Evolutionary conservation across 352 stramenopile genomes (phyloP), one percentile per base, ranked within the genome.

Genomic region (Phytophthora podocarpi): DNA sequence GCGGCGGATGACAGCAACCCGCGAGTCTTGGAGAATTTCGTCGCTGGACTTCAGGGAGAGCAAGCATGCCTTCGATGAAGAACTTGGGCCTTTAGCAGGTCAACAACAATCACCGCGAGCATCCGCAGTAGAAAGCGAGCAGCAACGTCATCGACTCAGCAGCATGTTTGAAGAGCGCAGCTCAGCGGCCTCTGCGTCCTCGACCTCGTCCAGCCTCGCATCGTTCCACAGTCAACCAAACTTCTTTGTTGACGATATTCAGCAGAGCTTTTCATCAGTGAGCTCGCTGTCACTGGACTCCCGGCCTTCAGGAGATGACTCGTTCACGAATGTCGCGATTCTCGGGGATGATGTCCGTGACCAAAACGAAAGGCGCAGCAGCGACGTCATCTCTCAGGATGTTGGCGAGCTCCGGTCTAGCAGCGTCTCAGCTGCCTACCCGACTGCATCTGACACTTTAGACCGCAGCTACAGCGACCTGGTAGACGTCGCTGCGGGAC

Each of bases 201-300:
- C 47, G 13, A 47, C 48, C 34, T 37, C 43, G 9, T 64, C 57
- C 15, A 67, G 55, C 30, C 51, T 64, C 53, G 21, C 32, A 13
- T 67, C 51, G 13, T 51, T 60, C 34, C 37, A 61, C 11, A 62
- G 50, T 12, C 61, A 75, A 16, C 41, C 46, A 1, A 66, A 64
- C 26, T 80, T 80, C 43, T 80, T 80, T 36, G 71, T 80, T 2
- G 59, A 72, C 27, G 63, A 70, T 24, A n/a, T 60, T 4, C 62
- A 67, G 20, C 63, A 67, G 28, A 69, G 42, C 24, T 63, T 72
- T 32, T 67, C 63, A 12, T 66, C 50, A 5, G 37, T 35, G 13
- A 61, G 45, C 8, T 68, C 64, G 9, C 18, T 64, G 3, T 64
- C 64, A 11, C 26, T 68, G 23, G 43, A 46, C 18, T 71, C 63